These are phyloP conservation scores for Geotrichum europaeum DNA, from an alignment of 1,139 yeast genomes.

Conservation along the genomic window DNA sequence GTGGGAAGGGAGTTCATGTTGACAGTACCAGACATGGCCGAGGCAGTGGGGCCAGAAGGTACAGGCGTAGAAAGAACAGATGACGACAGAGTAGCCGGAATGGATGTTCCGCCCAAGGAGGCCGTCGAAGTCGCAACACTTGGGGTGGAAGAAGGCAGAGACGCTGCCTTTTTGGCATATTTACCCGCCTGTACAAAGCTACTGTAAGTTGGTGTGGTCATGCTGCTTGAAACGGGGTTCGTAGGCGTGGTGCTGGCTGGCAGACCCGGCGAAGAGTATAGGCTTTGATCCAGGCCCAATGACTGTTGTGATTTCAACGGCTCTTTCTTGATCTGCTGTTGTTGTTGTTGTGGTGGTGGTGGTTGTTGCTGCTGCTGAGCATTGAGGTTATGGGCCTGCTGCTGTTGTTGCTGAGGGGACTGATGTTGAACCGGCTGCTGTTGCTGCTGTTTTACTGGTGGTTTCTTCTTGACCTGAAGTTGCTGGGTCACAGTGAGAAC, in stretches of 20 bases:
- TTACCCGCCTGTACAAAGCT: slow-evolving; percentile 1
- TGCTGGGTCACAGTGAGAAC: slow-evolving; percentile 29
- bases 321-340: slow-evolving; percentile 1
- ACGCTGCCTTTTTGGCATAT: not conserved
- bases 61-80: slow-evolving; percentile 4
- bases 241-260: slow-evolving; percentile 6
- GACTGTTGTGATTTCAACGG: slow-evolving; percentile 17
- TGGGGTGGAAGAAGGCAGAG: not conserved
- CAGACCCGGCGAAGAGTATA: not conserved
- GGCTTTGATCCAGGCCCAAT: slow-evolving; percentile 17
- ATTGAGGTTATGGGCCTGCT: not conserved
- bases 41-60: slow-evolving; percentile 1
- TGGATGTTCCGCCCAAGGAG: not conserved
- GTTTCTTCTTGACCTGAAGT: slow-evolving; percentile 27
- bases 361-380: slow-evolving; percentile 18
- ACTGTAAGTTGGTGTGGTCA: slow-evolving; percentile 8
- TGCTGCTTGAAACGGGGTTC: slow-evolving; percentile 16
- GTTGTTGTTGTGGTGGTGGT: not conserved
- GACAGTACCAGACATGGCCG: not conserved
- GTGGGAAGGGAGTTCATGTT: not conserved
- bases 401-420: not conserved
- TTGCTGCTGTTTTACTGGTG: not conserved
- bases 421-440: not conserved
- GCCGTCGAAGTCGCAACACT: not conserved
- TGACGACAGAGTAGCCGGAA: not conserved